These are phyloP conservation scores for Symbiodinium pilosum DNA, from an alignment of 73 alveolate species.

Conservation along the genomic window DNA sequence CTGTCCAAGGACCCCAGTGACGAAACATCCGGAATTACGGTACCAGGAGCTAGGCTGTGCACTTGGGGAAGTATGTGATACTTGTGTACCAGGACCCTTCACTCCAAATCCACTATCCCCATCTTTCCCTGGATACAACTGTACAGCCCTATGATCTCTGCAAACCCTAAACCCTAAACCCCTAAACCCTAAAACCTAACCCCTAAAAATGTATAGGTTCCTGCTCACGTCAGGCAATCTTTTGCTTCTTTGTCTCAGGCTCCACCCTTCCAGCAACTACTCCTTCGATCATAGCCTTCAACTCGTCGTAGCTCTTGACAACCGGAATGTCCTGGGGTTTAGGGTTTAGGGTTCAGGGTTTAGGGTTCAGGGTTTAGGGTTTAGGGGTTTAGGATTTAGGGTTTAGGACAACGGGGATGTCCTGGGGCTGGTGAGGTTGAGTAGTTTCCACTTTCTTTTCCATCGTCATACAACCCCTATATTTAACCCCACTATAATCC, in stretches of 20 bases:
- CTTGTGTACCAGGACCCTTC: neutral
- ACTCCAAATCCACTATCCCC: neutral
- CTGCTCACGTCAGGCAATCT: neutral
- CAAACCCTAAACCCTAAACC: neutral
- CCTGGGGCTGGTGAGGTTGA: too few relatives aligned
- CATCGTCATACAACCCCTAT: too few relatives aligned
- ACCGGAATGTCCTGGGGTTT: slow-evolving; percentile 41
- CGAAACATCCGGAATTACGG: too few relatives aligned
- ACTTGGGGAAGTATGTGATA: too few relatives aligned
- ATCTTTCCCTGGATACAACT: neutral
- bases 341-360: neutral
- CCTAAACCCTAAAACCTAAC: neutral
- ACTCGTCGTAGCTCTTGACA: slow-evolving; percentile 41
- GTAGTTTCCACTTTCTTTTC: too few relatives aligned
- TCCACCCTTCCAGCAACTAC: slow-evolving; percentile 21
- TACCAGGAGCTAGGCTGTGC: too few relatives aligned
- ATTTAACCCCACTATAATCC: too few relatives aligned
- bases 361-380: neutral
- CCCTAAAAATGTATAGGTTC: neutral
- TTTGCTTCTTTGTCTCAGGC: slow-evolving; percentile 52
- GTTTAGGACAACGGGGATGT: too few relatives aligned
- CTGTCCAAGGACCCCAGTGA: too few relatives aligned
- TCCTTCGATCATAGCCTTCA: neutral
- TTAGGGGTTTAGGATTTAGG: neutral
- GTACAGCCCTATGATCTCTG: neutral